Conservation (phyloP, 345 rosid species). For the Pistacia integerrima region DNA sequence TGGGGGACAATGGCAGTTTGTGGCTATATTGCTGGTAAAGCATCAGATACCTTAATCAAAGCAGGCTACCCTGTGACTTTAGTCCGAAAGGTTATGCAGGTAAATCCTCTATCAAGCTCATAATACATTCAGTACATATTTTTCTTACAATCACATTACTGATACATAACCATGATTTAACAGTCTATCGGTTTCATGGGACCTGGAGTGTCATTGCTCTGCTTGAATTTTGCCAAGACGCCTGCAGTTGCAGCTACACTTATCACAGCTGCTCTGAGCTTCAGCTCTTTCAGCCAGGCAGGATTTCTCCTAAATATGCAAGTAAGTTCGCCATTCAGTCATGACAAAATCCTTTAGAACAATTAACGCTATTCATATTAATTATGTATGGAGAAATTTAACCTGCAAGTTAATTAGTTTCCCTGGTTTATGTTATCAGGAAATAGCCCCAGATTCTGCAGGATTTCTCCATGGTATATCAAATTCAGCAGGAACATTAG, state of each 20-base stretch:
- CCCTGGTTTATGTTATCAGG: slow-evolving; percentile 46
- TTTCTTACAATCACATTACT: background rate
- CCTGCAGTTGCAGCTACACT: slow-evolving; percentile 60
- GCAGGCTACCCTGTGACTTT: slow-evolving; percentile 72
- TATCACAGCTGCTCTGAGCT: slow-evolving; percentile 77
- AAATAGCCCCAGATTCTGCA: slow-evolving; percentile 88
- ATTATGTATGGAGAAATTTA: too few species aligned
- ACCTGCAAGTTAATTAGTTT: too few species aligned
- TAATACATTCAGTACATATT: background rate
- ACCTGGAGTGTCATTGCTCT: slow-evolving; percentile 79
- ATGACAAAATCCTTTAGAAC: background rate
- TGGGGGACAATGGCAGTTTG: slow-evolving; percentile 94
- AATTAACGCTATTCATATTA: too few species aligned
- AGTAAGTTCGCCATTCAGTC: slow-evolving; percentile 40
- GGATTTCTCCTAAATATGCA: slow-evolving; percentile 96
- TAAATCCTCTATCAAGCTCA: slow-evolving; percentile 19
- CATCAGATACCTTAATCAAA: slow-evolving; percentile 67
- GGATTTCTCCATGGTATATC: slow-evolving; percentile 90
- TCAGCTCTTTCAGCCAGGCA: slow-evolving; percentile 98
- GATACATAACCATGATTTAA: background rate
- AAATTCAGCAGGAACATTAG: slow-evolving; percentile 89
- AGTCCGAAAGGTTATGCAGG: slow-evolving; percentile 97
- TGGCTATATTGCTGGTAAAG: slow-evolving; percentile 79
- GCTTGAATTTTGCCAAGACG: slow-evolving; percentile 74
- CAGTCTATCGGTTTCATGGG: slow-evolving; percentile 93